These are phyloP conservation scores for Sarcodon aspratus DNA, from an alignment of 768 basidiomycete species.

Conservation along the genomic window DNA sequence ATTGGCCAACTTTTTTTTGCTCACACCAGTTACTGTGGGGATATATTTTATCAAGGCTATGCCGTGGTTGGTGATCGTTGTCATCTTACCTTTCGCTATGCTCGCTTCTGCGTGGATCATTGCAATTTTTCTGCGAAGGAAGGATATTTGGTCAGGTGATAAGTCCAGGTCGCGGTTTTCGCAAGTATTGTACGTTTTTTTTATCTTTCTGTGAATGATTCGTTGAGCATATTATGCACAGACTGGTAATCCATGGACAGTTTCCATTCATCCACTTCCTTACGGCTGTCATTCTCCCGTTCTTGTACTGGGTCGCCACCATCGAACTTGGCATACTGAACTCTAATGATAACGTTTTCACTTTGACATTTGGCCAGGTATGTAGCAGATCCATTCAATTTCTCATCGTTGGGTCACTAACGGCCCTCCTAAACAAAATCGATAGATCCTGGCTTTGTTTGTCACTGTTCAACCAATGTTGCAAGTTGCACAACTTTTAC, in stretches of 20 bases:
- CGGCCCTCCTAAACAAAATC: too few species aligned
- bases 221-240: neutral
- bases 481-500: neutral
- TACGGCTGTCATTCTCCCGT: neutral
- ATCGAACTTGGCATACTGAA: neutral
- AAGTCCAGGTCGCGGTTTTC: neutral
- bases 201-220: neutral
- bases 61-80: neutral
- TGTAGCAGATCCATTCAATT: neutral
- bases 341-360: neutral
- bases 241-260: neutral
- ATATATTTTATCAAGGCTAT: neutral
- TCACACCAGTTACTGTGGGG: neutral
- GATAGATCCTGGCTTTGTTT: conserved; percentile 3
- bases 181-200: neutral
- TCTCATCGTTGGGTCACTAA: too few species aligned
- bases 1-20: neutral
- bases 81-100: neutral
- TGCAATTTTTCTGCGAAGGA: neutral
- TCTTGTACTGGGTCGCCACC: neutral
- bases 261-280: conserved; percentile 2
- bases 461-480: conserved; percentile 1
- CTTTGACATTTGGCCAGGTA: conserved; percentile 1
- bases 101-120: neutral
- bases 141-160: neutral